phyloP scores from a whole-genome alignment of 1,284 basidiomycete species.

The Ustilago tritici region DNA sequence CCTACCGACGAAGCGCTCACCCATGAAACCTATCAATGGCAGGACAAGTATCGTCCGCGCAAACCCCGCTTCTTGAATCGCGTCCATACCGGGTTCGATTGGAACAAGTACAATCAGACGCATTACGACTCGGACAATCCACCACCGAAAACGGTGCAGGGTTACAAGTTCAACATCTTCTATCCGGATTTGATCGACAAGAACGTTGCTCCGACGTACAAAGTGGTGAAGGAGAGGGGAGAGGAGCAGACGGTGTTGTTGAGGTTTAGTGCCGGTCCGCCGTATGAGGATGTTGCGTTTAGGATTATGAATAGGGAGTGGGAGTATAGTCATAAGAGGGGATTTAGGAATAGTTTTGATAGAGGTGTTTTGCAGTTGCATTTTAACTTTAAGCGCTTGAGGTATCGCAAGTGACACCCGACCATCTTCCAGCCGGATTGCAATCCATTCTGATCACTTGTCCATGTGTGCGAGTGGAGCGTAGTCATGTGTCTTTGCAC shows the following conservation, averaged over 20 bases:
- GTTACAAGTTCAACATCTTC: slow-evolving; percentile 96
- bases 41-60: slow-evolving; percentile 97
- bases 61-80: slow-evolving; percentile 99
- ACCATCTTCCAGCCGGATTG: background rate
- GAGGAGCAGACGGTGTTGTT: slow-evolving; percentile 94
- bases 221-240: slow-evolving; percentile 80
- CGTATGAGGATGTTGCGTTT: slow-evolving; percentile 99
- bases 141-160: slow-evolving; percentile 73
- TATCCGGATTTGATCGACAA: slow-evolving; percentile 98
- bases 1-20: slow-evolving; percentile 85
- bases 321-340: slow-evolving; percentile 93
- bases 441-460: background rate
- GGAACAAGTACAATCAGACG: slow-evolving; percentile 81
- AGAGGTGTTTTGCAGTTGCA: slow-evolving; percentile 72
- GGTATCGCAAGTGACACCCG: slow-evolving; percentile 62
- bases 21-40: slow-evolving; percentile 87
- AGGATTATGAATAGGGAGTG: slow-evolving; percentile 96
- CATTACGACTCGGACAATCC: slow-evolving; percentile 69
- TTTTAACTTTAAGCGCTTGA: slow-evolving; percentile 66
- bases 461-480: background rate
- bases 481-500: background rate
- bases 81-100: slow-evolving; percentile 99
- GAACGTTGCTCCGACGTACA: slow-evolving; percentile 93
- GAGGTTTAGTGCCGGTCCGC: slow-evolving; percentile 94
- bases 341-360: slow-evolving; percentile 74